These are phyloP conservation scores for Cladorrhinum sp. DNA, from an alignment of 2,329 filamentous ascomycete genomes.

Conservation along the genomic window DNA sequence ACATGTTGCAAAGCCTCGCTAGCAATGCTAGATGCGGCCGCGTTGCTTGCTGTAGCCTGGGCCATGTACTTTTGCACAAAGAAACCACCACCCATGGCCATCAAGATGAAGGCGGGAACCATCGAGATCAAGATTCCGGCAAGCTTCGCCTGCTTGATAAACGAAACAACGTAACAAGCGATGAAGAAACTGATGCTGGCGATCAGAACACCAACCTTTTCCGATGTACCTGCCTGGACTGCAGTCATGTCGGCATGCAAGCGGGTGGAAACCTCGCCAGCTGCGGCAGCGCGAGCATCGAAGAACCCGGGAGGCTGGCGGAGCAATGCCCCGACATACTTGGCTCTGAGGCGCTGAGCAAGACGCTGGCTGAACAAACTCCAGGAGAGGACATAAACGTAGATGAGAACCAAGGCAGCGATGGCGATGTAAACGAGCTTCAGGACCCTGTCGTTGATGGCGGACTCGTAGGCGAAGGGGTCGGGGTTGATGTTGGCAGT, in stretches of 20 bases:
- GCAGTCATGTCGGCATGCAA: constrained; percentile 65
- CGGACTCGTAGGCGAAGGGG: constrained; percentile 21
- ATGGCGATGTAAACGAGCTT: constrained; percentile 62
- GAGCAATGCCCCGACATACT: constrained; percentile 57
- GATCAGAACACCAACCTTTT: constrained; percentile 67
- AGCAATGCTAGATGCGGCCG: constrained; percentile 59
- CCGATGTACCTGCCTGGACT: constrained; percentile 65
- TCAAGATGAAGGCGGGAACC: constrained; percentile 60
- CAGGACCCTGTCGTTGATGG: constrained; percentile 28
- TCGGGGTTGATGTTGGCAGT: constrained; percentile 4
- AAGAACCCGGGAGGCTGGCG: constrained; percentile 63
- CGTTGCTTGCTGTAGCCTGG: constrained; percentile 51
- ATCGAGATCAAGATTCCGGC: constrained; percentile 63
- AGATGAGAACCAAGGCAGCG: constrained; percentile 61
- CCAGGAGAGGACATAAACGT: constrained; percentile 63
- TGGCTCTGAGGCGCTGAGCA: constrained; percentile 59
- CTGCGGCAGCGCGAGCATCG: constrained; percentile 50
- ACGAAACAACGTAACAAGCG: constrained; percentile 65
- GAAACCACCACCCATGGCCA: constrained; percentile 53
- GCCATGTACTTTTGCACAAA: constrained; percentile 52
- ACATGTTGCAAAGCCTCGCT: constrained; percentile 61
- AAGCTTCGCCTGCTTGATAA: constrained; percentile 60
- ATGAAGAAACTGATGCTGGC: constrained; percentile 63
- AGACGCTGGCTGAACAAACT: constrained; percentile 61
- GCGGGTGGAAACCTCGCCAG: constrained; percentile 61